Percentiles rank a stretch among this genome's conserved stretches.
Evolutionary conservation across 2,329 filamentous ascomycete species (phyloP).

Genomic region (Penicillium sp.): DNA sequence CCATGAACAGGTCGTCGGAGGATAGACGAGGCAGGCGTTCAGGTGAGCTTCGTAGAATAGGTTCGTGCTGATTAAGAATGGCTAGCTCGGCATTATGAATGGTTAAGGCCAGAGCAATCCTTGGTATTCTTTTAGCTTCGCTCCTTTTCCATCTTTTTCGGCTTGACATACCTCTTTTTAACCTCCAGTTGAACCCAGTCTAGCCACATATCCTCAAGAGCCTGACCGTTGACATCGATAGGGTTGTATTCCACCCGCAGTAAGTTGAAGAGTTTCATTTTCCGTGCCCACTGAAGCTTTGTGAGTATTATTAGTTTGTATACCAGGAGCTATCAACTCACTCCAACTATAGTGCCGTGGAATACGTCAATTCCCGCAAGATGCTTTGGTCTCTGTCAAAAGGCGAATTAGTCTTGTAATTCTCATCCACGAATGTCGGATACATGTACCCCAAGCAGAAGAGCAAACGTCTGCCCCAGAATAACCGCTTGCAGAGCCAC

Average conservation of each 20-base stretch:
- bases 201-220: conserved; percentile 7
- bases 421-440: not conserved
- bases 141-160: not conserved
- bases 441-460: conserved; percentile 11
- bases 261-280: conserved; percentile 3
- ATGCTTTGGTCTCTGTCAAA: conserved; percentile 9
- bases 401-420: not conserved
- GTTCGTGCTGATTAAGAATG: conserved; percentile 8
- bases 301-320: not conserved
- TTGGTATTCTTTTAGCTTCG: not conserved
- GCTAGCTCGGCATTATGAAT: conserved; percentile 15
- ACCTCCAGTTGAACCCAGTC: conserved; percentile 8
- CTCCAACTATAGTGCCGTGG: conserved; percentile 12
- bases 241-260: not conserved
- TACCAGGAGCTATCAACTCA: not conserved
- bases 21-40: conserved; percentile 7
- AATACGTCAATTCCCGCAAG: conserved; percentile 10
- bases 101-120: conserved; percentile 6
- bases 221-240: not conserved
- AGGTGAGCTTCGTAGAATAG: conserved; percentile 9
- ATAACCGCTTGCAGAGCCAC: conserved; percentile 11
- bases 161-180: not conserved
- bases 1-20: conserved; percentile 9
- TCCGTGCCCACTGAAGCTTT: conserved; percentile 8
- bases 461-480: conserved; percentile 11